Percentiles rank a stretch among this genome's conserved stretches.
These are phyloP conservation scores for Crucibulum laeve DNA, from an alignment of 768 basidiomycete species.

Conservation along the genomic window DNA sequence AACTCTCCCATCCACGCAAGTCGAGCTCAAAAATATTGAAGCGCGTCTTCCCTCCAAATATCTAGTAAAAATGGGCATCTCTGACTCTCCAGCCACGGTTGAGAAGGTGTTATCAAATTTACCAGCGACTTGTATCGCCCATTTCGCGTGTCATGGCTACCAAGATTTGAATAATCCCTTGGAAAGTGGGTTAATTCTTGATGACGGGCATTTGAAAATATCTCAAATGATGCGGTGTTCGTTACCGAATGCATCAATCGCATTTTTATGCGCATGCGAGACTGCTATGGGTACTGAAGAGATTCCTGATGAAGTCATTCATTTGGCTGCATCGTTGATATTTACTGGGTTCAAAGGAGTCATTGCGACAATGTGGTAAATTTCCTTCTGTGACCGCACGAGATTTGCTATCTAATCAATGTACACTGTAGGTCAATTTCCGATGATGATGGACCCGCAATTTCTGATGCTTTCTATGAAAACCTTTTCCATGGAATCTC, in stretches of 20 bases:
- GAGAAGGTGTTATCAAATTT: not conserved
- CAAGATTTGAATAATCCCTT: not conserved
- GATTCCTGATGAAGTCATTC: not conserved
- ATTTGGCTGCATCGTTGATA: not conserved
- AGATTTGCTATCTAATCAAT: not conserved
- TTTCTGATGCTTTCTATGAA: not conserved
- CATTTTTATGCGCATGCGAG: conserved; percentile 1
- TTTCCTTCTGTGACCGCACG: not conserved
- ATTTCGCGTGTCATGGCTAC: not conserved
- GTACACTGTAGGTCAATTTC: not conserved
- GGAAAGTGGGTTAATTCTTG: not conserved
- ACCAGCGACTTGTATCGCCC: not conserved
- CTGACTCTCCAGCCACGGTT: not conserved
- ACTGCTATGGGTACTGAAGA: not conserved
- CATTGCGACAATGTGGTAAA: not conserved
- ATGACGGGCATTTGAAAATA: not conserved
- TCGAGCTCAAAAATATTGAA: not conserved
- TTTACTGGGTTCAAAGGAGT: not conserved
- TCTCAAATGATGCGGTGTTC: not conserved
- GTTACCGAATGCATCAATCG: not conserved
- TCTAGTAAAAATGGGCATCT: not conserved
- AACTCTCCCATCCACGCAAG: not conserved
- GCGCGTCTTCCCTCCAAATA: not conserved
- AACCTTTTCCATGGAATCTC: not conserved
- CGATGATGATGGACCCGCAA: not conserved